Base-by-base conservation (phyloP, 495 filamentous ascomycete species). In the Oidiodendron maius region DNA sequence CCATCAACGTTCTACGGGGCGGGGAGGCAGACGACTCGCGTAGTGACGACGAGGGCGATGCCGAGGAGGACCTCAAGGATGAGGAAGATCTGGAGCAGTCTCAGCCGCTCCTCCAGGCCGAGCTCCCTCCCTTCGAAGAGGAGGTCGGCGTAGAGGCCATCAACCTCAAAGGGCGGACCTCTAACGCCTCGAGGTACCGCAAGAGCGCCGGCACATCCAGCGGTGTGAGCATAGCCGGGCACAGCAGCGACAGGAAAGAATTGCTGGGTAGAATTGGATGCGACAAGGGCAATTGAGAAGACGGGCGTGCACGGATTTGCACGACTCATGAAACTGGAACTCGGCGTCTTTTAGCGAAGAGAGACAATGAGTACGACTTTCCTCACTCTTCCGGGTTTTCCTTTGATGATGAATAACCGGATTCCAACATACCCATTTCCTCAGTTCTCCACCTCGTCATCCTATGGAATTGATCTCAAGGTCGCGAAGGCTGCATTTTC, bases 11-110 rank as follows among this genome's bases (percentile, higher is more conserved):
- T 1, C 56, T 96, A 15, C 77, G 70, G 39, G 89, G 88, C 21
- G 76, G 77, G n/a, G 73, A 77, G 22, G 90, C 91, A 20, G 91
- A 95, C 45, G 91, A 97, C 58, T 75, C 77, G 23, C 81, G 91
- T 41, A 94, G 87, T 61, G 91, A 95, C 53, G 89, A 89, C 52
- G 91, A 96, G 59, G 86, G 68, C 20, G 83, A 81, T 15, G 72
- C 74, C 2, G 69, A 79, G 26, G 75, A 75, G 10, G n/a, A n/a
- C n/a, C n/a, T n/a, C n/a, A 70, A 74, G 17, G 56, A 55, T 18
- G 44, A 52, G 28, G 44, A 48, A 17, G 38, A 42, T 9, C 64
- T 62, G 46, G 63, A 70, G 32, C 26, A 13, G 25, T 5, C n/a
- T 25, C 20, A 30, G 18, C 24, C 13, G 24, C 11, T 30, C 3